Conservation (phyloP, 371 early-diverging fungal genomes). For the Rhizopus arrhizus region DNA sequence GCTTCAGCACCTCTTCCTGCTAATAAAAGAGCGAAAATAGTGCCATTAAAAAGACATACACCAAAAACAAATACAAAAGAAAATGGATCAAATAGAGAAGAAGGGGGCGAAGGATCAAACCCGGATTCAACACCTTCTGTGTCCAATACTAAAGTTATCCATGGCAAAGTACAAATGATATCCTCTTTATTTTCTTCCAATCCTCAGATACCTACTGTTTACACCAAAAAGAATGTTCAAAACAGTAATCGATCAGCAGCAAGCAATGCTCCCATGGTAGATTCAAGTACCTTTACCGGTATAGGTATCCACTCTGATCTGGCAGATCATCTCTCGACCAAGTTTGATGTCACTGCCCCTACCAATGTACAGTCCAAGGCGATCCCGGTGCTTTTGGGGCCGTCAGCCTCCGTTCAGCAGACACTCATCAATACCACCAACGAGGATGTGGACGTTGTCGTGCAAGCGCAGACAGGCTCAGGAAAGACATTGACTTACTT, state of each 20-base stretch:
- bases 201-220: conserved; percentile 45
- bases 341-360: conserved; percentile 67
- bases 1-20: neutral
- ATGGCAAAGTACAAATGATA: conserved; percentile 55
- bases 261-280: conserved; percentile 59
- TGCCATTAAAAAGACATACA: conserved; percentile 4
- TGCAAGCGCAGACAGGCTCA: conserved; percentile 96
- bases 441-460: conserved; percentile 77
- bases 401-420: conserved; percentile 32
- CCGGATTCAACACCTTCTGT: neutral
- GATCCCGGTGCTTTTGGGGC: conserved; percentile 63
- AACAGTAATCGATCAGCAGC: conserved; percentile 39
- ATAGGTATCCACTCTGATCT: conserved; percentile 77
- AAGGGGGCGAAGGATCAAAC: conserved; percentile 14
- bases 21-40: conserved; percentile 2
- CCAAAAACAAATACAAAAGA: conserved; percentile 5
- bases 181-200: conserved; percentile 65
- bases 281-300: conserved; percentile 66
- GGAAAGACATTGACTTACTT: conserved; percentile 98
- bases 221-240: conserved; percentile 34
- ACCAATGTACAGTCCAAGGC: conserved; percentile 78
- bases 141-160: conserved; percentile 47
- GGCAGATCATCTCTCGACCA: conserved; percentile 58
- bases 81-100: conserved; percentile 1
- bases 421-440: conserved; percentile 25